Conservation (phyloP, 225 moss, liverwort and hornwort species). For the Bryoerythrophyllum caledonicum region DNA sequence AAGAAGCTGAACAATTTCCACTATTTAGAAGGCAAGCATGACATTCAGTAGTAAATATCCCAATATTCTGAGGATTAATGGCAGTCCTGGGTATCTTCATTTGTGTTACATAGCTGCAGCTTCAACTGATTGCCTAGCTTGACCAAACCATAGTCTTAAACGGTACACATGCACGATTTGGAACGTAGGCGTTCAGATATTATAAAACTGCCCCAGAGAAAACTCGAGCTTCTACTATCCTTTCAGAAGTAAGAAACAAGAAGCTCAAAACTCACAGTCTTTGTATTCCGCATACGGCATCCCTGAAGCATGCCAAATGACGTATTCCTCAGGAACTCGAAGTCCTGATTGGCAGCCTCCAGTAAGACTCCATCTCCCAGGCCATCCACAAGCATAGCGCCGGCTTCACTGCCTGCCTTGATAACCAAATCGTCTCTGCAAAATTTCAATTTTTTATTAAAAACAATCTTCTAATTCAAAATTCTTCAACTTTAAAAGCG, state of each 20-base stretch:
- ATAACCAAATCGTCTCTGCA: slow-evolving; percentile 85
- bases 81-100: neutral
- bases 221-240: neutral
- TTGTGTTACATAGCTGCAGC: neutral
- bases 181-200: neutral
- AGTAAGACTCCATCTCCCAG: slow-evolving; percentile 84
- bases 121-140: too few species aligned
- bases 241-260: neutral
- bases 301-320: slow-evolving; percentile 95
- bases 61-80: neutral
- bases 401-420: slow-evolving; percentile 87
- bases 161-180: neutral
- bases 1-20: neutral
- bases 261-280: slow-evolving; percentile 53
- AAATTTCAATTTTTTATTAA: slow-evolving; percentile 5
- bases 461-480: neutral
- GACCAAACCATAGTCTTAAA: too few species aligned
- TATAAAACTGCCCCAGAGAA: neutral
- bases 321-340: slow-evolving; percentile 73
- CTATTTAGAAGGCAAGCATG: neutral
- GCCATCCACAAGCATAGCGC: slow-evolving; percentile 87
- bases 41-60: neutral
- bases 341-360: slow-evolving; percentile 71
- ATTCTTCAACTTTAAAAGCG: neutral
- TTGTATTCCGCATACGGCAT: slow-evolving; percentile 91